A percentile compares a stretch with the other conserved stretches of the same genome.
phyloP scores from a whole-genome alignment of 768 basidiomycete species.

The Fomitopsis pulvina region DNA sequence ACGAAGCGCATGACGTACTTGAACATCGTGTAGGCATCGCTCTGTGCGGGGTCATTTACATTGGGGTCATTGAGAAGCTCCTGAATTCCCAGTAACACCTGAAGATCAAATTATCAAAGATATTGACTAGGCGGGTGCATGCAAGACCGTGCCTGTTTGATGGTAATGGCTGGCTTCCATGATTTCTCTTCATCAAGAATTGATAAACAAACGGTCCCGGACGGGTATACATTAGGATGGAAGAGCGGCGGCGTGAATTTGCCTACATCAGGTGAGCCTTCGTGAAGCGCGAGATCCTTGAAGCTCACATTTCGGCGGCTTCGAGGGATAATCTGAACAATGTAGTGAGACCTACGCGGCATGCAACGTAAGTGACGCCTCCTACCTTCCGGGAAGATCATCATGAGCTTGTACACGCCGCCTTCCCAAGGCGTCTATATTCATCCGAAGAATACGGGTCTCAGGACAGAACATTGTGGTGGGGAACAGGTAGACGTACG shows the following conservation, averaged over 20 bases:
- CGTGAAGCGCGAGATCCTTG: slow-evolving; percentile 4
- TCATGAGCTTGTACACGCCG: slow-evolving; percentile 88
- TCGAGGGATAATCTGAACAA: slow-evolving; percentile 81
- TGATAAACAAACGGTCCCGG: slow-evolving; percentile 95
- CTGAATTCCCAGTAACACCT: slow-evolving; percentile 96
- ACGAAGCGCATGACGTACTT: slow-evolving; percentile 56
- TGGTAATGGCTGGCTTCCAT: slow-evolving; percentile 98
- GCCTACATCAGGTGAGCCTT: slow-evolving; percentile 42
- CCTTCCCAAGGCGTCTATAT: slow-evolving; percentile 92
- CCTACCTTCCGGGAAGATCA: slow-evolving; percentile 95
- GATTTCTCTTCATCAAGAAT: slow-evolving; percentile 98
- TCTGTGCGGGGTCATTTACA: slow-evolving; percentile 95
- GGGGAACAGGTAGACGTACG: slow-evolving; percentile 43
- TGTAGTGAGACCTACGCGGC: slow-evolving; percentile 11
- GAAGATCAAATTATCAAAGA: not conserved
- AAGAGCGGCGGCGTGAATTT: slow-evolving; percentile 96
- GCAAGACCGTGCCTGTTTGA: slow-evolving; percentile 73
- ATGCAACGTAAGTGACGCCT: slow-evolving; percentile 9
- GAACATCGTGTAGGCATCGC: slow-evolving; percentile 98
- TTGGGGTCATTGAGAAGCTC: slow-evolving; percentile 95
- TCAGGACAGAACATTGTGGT: slow-evolving; percentile 5
- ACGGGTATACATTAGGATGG: slow-evolving; percentile 98
- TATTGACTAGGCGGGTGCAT: not conserved
- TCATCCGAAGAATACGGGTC: slow-evolving; percentile 18
- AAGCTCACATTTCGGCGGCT: slow-evolving; percentile 83